A percentile compares a stretch with the other conserved stretches of the same genome.
phyloP scores from a whole-genome alignment of 768 basidiomycete species.

The Calocybe indica region DNA sequence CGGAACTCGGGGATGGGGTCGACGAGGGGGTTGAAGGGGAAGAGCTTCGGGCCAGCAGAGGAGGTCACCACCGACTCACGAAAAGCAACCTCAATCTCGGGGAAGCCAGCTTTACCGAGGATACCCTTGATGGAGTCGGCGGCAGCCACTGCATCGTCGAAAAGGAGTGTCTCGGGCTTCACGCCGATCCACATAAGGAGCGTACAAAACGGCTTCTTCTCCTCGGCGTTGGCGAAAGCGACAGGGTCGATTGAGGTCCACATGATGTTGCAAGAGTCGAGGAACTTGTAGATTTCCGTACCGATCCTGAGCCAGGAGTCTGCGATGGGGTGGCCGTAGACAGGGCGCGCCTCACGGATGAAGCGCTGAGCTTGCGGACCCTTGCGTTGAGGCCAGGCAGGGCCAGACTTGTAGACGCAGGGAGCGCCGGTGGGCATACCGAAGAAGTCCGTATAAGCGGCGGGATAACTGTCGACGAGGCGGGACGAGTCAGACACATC shows the following conservation, averaged over 20 bases:
- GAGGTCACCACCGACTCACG: constrained; percentile 20
- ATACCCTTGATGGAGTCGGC: constrained; percentile 18
- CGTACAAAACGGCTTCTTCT: constrained; percentile 12
- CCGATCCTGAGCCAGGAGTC: constrained; percentile 17
- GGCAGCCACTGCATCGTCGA: constrained; percentile 18
- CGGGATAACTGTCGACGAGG: too few relatives aligned
- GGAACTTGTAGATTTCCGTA: constrained; percentile 12
- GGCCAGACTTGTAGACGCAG: constrained; percentile 22
- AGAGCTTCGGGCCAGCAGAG: constrained; percentile 22
- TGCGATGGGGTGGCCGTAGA: constrained; percentile 21
- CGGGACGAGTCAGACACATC: too few relatives aligned
- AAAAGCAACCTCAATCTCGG: constrained; percentile 27
- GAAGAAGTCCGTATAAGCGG: constrained; percentile 19
- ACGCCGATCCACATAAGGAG: constrained; percentile 27
- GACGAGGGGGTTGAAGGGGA: constrained; percentile 15
- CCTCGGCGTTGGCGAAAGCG: constrained; percentile 20
- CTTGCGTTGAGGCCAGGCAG: constrained; percentile 15
- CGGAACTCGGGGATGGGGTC: constrained; percentile 19
- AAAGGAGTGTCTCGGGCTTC: constrained; percentile 19
- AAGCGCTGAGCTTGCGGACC: constrained; percentile 13
- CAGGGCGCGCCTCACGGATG: constrained; percentile 17
- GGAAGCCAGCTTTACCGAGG: constrained; percentile 18
- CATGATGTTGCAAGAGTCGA: constrained; percentile 18
- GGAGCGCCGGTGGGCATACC: constrained; percentile 12
- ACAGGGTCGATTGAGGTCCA: constrained; percentile 26